These are phyloP conservation scores for Phalaenopsis aphrodite DNA, from an alignment of 106 monocot species.

Conservation along the genomic window DNA sequence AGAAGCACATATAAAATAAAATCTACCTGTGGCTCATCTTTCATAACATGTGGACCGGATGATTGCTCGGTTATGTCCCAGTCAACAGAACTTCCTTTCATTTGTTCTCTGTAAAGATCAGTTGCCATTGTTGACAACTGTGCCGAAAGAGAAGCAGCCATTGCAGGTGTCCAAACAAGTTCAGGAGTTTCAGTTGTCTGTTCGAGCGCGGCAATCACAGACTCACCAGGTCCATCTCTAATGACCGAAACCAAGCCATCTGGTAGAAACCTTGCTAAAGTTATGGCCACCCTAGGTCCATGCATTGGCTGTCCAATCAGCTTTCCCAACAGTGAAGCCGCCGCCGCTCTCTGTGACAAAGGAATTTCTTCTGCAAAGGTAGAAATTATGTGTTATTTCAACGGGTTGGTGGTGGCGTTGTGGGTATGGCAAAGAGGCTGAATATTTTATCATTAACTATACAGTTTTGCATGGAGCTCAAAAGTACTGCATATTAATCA, in stretches of 20 bases:
- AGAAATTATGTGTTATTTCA: background rate
- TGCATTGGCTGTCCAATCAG: slow-evolving; percentile 97
- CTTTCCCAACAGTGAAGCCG: slow-evolving; percentile 91
- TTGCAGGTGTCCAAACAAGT: slow-evolving; percentile 99
- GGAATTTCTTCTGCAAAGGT: slow-evolving; percentile 75
- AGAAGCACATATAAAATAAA: background rate
- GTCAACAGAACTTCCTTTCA: slow-evolving; percentile 79
- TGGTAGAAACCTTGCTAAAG: slow-evolving; percentile 90
- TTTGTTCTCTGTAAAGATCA: slow-evolving; percentile 91
- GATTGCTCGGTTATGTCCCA: slow-evolving; percentile 99
- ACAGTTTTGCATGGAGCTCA: background rate
- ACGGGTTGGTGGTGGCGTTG: background rate
- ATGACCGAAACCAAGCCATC: slow-evolving; percentile 95
- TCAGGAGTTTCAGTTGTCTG: slow-evolving; percentile 99
- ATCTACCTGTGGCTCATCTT: slow-evolving; percentile 96
- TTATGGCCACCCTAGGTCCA: slow-evolving; percentile 95
- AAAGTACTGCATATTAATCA: background rate
- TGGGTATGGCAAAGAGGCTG: background rate
- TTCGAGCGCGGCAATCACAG: slow-evolving; percentile 72
- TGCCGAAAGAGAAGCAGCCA: slow-evolving; percentile 95
- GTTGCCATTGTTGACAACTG: slow-evolving; percentile 95
- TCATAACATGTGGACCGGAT: slow-evolving; percentile 94
- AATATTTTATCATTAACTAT: background rate
- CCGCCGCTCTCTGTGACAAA: slow-evolving; percentile 89
- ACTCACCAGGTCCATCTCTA: slow-evolving; percentile 95